These are phyloP conservation scores for Bipolaris gigantea DNA, from an alignment of 2,329 filamentous ascomycete genomes.

Conservation along the genomic window DNA sequence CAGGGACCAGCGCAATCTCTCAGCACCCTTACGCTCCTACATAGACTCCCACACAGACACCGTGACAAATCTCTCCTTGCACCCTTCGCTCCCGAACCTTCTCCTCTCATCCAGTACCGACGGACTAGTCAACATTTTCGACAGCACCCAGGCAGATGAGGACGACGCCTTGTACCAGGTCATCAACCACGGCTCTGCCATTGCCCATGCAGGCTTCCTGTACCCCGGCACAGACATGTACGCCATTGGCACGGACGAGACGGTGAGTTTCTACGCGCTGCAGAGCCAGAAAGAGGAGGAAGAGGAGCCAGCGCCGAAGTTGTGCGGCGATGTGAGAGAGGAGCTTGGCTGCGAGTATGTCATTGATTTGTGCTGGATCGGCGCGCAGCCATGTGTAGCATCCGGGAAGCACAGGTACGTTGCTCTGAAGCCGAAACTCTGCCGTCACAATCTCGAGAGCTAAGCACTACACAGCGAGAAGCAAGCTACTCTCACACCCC, in stretches of 20 bases:
- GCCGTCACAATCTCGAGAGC: background rate
- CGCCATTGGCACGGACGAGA: constrained; percentile 77
- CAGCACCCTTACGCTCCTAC: constrained; percentile 44
- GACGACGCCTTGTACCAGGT: constrained; percentile 78
- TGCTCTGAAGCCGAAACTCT: background rate
- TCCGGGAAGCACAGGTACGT: constrained; percentile 69
- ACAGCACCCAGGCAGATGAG: constrained; percentile 65
- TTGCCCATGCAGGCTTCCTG: constrained; percentile 75
- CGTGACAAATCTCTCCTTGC: constrained; percentile 63
- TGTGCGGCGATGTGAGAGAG: constrained; percentile 69
- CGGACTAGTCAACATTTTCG: constrained; percentile 75
- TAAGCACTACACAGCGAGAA: constrained; percentile 21
- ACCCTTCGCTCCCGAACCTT: constrained; percentile 61
- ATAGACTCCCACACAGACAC: constrained; percentile 59
- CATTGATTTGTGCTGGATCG: constrained; percentile 64
- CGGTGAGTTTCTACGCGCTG: constrained; percentile 71
- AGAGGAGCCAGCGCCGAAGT: constrained; percentile 49
- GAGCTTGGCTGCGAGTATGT: constrained; percentile 73
- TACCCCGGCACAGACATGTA: constrained; percentile 57
- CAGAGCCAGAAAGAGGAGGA: constrained; percentile 65
- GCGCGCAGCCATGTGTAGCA: constrained; percentile 64
- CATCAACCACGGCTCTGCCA: constrained; percentile 74
- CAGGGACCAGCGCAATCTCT: constrained; percentile 48
- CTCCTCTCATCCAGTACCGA: constrained; percentile 79
- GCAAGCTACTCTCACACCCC: constrained; percentile 36